phyloP scores from a whole-genome alignment of 148 eudicot species.

The Bassia scoparia region DNA sequence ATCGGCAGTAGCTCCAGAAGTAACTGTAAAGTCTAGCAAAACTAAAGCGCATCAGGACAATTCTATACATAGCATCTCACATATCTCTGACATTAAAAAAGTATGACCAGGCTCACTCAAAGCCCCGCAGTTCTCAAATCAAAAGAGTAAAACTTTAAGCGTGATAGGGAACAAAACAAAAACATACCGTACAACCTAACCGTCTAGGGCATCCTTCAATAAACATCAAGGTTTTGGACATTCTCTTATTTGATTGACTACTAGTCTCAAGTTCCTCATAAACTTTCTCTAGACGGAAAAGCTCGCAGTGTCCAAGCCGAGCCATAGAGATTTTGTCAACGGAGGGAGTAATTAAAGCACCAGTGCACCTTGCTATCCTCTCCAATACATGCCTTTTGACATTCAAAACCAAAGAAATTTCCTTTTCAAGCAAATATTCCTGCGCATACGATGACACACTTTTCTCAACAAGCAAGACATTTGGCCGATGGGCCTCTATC shows the following conservation, averaged over 20 bases:
- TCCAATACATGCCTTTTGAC: conserved; percentile 82
- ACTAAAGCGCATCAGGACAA: too few relatives aligned
- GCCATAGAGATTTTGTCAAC: conserved; percentile 54
- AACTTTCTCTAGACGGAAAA: conserved; percentile 73
- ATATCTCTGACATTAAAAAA: too few relatives aligned
- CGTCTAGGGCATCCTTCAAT: conserved; percentile 97
- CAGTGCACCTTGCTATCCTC: conserved; percentile 80
- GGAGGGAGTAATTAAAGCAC: conserved; percentile 75
- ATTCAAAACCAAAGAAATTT: conserved; percentile 91
- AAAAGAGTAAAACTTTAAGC: too few relatives aligned
- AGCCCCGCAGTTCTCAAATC: too few relatives aligned
- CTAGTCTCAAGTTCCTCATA: conserved; percentile 64
- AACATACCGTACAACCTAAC: conserved; percentile 91
- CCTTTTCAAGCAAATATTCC: conserved; percentile 80
- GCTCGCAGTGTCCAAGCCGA: conserved; percentile 82
- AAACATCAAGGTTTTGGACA: conserved; percentile 85
- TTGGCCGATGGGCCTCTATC: conserved; percentile 85
- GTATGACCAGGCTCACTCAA: too few relatives aligned
- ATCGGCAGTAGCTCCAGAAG: background rate
- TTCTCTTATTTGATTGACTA: conserved; percentile 54
- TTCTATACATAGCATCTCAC: too few relatives aligned
- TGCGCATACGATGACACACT: conserved; percentile 95
- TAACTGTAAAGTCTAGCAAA: background rate
- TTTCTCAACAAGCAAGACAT: conserved; percentile 92
- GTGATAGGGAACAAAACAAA: conserved; percentile 10